Conservation (phyloP, 805 yeast genomes). For the Suhomyces sp. region DNA sequence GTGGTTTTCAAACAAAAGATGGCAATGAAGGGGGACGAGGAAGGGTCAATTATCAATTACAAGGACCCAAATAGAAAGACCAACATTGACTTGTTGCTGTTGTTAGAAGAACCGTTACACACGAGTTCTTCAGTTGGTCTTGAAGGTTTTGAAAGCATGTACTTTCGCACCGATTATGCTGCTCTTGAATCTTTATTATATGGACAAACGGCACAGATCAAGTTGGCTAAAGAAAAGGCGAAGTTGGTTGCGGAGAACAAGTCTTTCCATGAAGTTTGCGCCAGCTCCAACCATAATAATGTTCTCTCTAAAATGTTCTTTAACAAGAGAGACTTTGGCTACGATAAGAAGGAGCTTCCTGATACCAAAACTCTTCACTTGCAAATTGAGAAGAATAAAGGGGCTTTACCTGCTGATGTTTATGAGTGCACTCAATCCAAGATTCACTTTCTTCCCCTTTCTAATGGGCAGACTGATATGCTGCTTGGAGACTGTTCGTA, state of each 20-base stretch:
- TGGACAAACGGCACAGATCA: conserved; percentile 40
- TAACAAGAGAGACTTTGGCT: conserved; percentile 11
- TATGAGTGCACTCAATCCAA: conserved; percentile 24
- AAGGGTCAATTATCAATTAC: too few species aligned
- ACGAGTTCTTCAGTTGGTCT: neutral
- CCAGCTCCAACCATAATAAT: conserved; percentile 35
- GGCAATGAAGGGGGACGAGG: neutral
- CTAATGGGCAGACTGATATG: conserved; percentile 59
- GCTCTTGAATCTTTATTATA: conserved; percentile 8
- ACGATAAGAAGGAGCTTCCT: conserved; percentile 2
- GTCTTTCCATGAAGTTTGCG: conserved; percentile 54
- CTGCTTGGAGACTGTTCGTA: conserved; percentile 89
- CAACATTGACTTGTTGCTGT: neutral
- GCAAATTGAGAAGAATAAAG: conserved; percentile 6
- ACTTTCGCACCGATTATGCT: conserved; percentile 4
- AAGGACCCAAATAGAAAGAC: neutral
- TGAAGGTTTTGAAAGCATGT: too few species aligned
- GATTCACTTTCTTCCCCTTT: conserved; percentile 30
- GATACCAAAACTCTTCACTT: conserved; percentile 1
- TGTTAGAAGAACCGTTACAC: conserved; percentile 13
- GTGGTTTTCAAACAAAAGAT: conserved; percentile 14
- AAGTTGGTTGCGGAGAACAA: conserved; percentile 34
- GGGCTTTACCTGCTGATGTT: conserved; percentile 17
- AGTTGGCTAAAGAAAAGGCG: conserved; percentile 41
- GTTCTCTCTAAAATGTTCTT: conserved; percentile 24